These are phyloP conservation scores for Xylaria scruposa DNA, from an alignment of 495 filamentous ascomycete genomes.

Conservation along the genomic window DNA sequence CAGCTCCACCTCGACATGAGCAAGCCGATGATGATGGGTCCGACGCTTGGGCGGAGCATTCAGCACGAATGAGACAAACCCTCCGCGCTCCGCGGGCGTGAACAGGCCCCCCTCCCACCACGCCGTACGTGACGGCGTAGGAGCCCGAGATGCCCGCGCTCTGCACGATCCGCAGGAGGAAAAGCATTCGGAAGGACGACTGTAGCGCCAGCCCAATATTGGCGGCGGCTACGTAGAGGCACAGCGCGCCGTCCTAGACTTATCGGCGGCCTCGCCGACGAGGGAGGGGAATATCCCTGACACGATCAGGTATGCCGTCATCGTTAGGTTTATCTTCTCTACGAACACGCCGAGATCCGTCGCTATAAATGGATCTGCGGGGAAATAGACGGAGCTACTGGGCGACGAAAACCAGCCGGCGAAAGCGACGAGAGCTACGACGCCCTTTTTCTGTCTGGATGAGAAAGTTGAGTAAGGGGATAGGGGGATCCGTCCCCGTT, in stretches of 20 bases:
- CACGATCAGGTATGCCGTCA: constrained; percentile 20
- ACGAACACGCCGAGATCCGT: constrained; percentile 48
- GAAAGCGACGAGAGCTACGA: constrained; percentile 41
- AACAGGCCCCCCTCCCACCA: constrained; percentile 2
- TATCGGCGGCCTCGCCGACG: not conserved
- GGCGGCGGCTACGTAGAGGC: constrained; percentile 15
- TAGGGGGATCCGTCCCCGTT: not conserved
- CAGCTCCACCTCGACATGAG: not conserved
- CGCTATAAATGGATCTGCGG: not conserved
- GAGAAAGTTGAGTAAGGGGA: not conserved
- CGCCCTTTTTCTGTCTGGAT: constrained; percentile 13
- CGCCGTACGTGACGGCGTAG: constrained; percentile 11
- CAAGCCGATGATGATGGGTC: not conserved
- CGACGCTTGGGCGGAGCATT: not conserved
- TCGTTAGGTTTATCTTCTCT: constrained; percentile 48
- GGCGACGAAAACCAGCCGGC: constrained; percentile 32
- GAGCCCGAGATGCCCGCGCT: constrained; percentile 11
- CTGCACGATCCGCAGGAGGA: constrained; percentile 2
- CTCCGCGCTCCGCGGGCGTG: not conserved
- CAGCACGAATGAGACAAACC: constrained; percentile 1
- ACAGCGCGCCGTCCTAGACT: not conserved
- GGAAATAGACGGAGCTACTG: not conserved
- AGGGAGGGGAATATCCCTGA: constrained; percentile 1
- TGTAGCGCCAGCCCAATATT: constrained; percentile 9
- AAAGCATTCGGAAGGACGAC: not conserved